A percentile compares a stretch with the other conserved stretches of the same genome.
These are phyloP conservation scores for Blepharisma japonicum DNA, from an alignment of 73 alveolate genomes.

Conservation along the genomic window DNA sequence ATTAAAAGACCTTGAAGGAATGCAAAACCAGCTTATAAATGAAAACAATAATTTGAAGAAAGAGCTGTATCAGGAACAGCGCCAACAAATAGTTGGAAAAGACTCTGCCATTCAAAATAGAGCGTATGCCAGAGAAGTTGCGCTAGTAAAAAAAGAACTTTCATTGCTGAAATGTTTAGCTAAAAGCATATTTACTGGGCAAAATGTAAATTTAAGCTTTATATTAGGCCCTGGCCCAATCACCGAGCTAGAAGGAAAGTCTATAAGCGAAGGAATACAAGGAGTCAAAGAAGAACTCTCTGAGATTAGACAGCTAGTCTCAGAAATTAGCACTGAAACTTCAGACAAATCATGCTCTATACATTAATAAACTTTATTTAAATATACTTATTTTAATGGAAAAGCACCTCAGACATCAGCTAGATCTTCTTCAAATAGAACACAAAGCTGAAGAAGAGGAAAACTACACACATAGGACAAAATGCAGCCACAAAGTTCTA, in stretches of 20 bases:
- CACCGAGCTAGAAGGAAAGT: slow-evolving; percentile 17
- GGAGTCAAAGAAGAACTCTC: background rate
- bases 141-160: slow-evolving; percentile 16
- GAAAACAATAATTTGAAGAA: slow-evolving; percentile 2
- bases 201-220: slow-evolving; percentile 16
- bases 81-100: background rate
- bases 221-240: slow-evolving; percentile 28
- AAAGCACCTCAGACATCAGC: too few relatives aligned
- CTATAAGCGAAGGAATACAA: background rate
- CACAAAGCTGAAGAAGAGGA: slow-evolving; percentile 61
- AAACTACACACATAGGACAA: slow-evolving; percentile 46
- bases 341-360: too few relatives aligned
- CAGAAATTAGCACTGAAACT: too few relatives aligned
- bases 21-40: slow-evolving; percentile 15
- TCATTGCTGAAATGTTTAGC: slow-evolving; percentile 27
- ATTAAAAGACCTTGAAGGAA: background rate
- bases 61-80: background rate
- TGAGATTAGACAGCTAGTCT: slow-evolving; percentile 8
- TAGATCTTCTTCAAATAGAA: slow-evolving; percentile 46
- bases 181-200: slow-evolving; percentile 10
- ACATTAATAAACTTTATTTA: too few relatives aligned
- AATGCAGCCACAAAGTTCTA: slow-evolving; percentile 61
- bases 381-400: too few relatives aligned
- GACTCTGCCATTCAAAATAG: background rate
- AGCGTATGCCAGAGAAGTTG: slow-evolving; percentile 4